Evolutionary conservation across 177 flowering plant genomes (phyloP), one percentile per base, ranked within the genome.

Genomic region (Vitis hybrid): DNA sequence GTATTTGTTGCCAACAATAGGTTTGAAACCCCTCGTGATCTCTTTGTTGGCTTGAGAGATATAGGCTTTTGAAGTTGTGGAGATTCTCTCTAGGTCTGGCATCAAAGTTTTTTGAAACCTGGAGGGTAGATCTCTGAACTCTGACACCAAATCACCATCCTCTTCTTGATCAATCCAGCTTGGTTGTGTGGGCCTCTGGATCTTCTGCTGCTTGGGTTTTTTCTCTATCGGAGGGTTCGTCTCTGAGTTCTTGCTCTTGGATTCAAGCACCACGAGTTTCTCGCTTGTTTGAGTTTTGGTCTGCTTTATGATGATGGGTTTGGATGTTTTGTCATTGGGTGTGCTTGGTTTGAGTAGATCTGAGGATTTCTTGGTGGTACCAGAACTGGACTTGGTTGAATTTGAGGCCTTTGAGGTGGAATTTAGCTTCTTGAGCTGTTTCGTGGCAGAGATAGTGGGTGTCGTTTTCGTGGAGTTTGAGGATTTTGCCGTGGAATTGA

Each of bases 51-150:
- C 89, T 73, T 72, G 73, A 22, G 56, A 82, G 49, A 94, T 65
- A 74, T 94, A 94, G 8, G 78, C 78, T 70, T 76, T 84, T 59
- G 98, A 94, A 2, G 88, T 84, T 54, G 81, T 83, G 50, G 97
- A 92, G 74, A 94, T 80, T 71, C 61, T 82, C 61, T 90, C 87
- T 12, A 90, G 81, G 70, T 94, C 98, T 50, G 97, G 98, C 5
- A 94, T 6, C 0, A 95, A 55, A 2, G 85, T 75, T 65, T 86
- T 52, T 4, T 93, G 98, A 71, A 95, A 89, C 65, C 79, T 87
- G 57, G 74, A 71, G 15, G 97, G 93, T 14, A 94, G 82, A 59
- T 85, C 90, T 63, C 84, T 74, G 83, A 94, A 87, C 9, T 82
- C 98, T 0, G 83, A 15, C 10, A 92, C 79, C 10, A 94, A 75